Conservation (phyloP, 768 basidiomycete species). For the Albatrellus ellisii region DNA sequence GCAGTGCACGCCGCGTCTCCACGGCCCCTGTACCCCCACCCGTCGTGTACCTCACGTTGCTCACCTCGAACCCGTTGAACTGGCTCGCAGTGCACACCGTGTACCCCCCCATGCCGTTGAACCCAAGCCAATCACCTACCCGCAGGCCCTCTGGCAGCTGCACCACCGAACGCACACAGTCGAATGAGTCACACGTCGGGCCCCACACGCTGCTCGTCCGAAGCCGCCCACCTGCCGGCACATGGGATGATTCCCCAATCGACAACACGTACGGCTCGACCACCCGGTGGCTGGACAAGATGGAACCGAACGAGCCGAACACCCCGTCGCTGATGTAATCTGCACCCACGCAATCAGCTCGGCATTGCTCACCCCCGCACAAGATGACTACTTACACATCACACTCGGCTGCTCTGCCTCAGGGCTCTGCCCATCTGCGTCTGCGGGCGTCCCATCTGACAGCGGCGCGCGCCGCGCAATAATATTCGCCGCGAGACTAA, state of each 20-base stretch:
- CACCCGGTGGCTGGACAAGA: constrained; percentile 77
- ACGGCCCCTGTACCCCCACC: constrained; percentile 36
- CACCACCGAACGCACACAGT: constrained; percentile 64
- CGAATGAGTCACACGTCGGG: constrained; percentile 96
- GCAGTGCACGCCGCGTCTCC: constrained; percentile 41
- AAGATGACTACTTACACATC: constrained; percentile 68
- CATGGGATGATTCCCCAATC: constrained; percentile 52
- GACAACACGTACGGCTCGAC: constrained; percentile 77
- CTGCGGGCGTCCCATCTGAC: constrained; percentile 19
- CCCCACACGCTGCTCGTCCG: constrained; percentile 81
- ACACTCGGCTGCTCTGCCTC: constrained; percentile 38
- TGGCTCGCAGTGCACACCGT: constrained; percentile 94
- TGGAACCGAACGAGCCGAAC: constrained; percentile 95
- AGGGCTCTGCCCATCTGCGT: constrained; percentile 14
- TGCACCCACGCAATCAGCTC: too few relatives aligned
- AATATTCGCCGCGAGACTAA: constrained; percentile 85
- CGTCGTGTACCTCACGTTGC: constrained; percentile 68
- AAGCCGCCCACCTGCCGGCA: constrained; percentile 28
- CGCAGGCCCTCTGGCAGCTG: constrained; percentile 54
- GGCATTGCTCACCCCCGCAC: background rate
- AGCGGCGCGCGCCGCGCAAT: constrained; percentile 74
- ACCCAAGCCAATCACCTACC: constrained; percentile 98
- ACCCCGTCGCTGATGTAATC: constrained; percentile 99
- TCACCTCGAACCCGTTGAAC: constrained; percentile 85
- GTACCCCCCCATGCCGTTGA: constrained; percentile 97